Evolutionary conservation across 2,329 filamentous ascomycete genomes (phyloP), one percentile per base, ranked within the genome.

Genomic region (Fusarium paranaense): DNA sequence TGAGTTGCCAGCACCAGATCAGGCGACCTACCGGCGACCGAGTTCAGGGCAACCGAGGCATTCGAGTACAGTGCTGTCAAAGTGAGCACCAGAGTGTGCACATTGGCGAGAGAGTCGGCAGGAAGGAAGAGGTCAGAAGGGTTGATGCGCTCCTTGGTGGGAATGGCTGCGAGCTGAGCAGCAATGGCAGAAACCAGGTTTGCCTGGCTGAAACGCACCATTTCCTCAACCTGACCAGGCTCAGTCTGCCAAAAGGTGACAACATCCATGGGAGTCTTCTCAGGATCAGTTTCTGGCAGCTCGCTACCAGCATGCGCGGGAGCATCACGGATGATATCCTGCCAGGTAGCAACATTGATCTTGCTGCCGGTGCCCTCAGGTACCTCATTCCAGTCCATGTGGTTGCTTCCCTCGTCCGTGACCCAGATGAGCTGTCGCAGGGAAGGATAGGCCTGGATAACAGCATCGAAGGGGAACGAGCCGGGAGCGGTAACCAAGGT

Each of bases 331-430:
- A 98, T 85, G 62, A 98, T 89, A 69, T 98, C 94, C 79, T 97
- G 94, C 95, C 96, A 99, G 16, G 96, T 97, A n/a, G 92, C 90
- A 18, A 98, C 93, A 65, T 93, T 93, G 70, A 97, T 87, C 71
- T 88, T 91, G 66, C 92, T 90, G 18, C 92, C 92, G 66, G 92
- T 92, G 61, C 93, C 93, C 79, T 93, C 90, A 13, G 95, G 95
- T 3, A 95, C 90, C 80, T 96, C 94, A 77, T 94, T 95, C 95
- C 96, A 99, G 83, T 98, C 95, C 88, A 99, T 93, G 81, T 98
- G 96, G 76, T 91, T 90, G 85, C 92, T 98, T 47, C 95, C 95
- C 79, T 95, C 90, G 78, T 98, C 96, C 6, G 97, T 95, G 14
- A 98, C 95, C 94, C 95, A 98, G 76, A 98, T 90, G 35, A 98